Base-by-base conservation (phyloP, 192 early-diverging fungal genomes). In the Irineochytrium annulatum region DNA sequence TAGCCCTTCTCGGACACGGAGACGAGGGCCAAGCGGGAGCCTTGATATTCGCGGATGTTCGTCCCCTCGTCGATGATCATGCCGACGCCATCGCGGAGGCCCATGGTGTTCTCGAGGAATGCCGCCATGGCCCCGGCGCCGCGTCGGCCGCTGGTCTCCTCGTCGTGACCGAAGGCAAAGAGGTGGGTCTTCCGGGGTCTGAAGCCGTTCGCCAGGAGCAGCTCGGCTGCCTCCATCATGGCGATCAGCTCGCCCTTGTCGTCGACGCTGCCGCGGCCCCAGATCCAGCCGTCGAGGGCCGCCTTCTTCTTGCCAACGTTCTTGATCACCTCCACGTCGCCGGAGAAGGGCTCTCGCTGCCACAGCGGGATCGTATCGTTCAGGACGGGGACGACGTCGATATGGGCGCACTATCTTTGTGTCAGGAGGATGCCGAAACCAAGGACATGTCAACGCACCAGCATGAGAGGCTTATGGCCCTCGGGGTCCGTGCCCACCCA, bases 101-200 rank as follows among this genome's bases (percentile, higher is more conserved):
- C 57, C 26, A 72, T 11, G 30, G 59, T 46, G 48, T 66, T 52
- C 34, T 51, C 14, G 43, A 79, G 32, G 22, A 65, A 56, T 14
- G 60, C 43, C 0, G 67, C 69, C 33, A 78, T 72, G 1, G 41
- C 14, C 5, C 20, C 27, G 0, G 73, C 67, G 14, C 76, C 76
- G 27, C 35, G 0, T 46, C 30, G n/a, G 14, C 68, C 68, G 34
- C 28, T 17, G 45, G 60, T 39, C 39, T 65, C 58, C 60, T 80
- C 78, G 59, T 80, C 78, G 41, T 75, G 69, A 1, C 78, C 78
- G 66, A 70, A 76, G 3, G 71, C 75, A 3, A 80, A 26, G 16
- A 65, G 68, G 2, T 75, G 32, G 6, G 57, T 73, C 39, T 60
- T 52, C 52, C 53, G 60, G 33, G 78, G 75, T n/a, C 19, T 22